Conservation (phyloP, 2,329 filamentous ascomycete species). For the Madurella fahalii region DNA sequence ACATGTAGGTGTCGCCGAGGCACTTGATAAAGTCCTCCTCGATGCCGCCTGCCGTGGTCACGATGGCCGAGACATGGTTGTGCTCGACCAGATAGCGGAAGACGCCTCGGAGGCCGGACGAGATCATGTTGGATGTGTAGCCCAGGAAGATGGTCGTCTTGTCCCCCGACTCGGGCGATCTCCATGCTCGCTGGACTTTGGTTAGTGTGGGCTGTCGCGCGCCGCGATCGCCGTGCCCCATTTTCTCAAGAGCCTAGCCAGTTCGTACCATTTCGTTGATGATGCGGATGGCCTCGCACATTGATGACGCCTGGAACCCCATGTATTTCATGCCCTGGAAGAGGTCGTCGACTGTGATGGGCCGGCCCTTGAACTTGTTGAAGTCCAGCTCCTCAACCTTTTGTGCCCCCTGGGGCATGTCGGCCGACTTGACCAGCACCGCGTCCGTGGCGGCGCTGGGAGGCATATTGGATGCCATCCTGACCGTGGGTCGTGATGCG, state of each 20-base stretch:
- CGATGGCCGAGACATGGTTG: constrained; percentile 85
- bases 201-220: constrained; percentile 12
- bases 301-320: constrained; percentile 68
- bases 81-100: constrained; percentile 91
- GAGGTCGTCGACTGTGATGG: constrained; percentile 82
- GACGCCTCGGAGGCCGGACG: constrained; percentile 86
- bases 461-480: constrained; percentile 41
- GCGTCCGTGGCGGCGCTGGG: constrained; percentile 68
- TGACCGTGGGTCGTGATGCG: not conserved
- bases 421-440: constrained; percentile 78
- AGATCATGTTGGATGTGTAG: constrained; percentile 97
- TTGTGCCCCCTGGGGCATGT: constrained; percentile 72
- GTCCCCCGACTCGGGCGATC: constrained; percentile 71
- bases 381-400: constrained; percentile 91
- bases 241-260: constrained; percentile 5
- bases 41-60: constrained; percentile 90
- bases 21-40: constrained; percentile 99
- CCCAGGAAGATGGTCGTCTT: constrained; percentile 93
- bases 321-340: constrained; percentile 77
- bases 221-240: not conserved
- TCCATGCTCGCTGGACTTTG: constrained; percentile 62
- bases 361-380: constrained; percentile 67
- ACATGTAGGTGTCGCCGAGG: constrained; percentile 87
- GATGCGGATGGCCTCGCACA: constrained; percentile 83
- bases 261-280: constrained; percentile 86